Percentiles rank a stretch among this genome's conserved stretches.
phyloP scores from a whole-genome alignment of 176 grass and related monocot genomes.

The Bromus sterilis region DNA sequence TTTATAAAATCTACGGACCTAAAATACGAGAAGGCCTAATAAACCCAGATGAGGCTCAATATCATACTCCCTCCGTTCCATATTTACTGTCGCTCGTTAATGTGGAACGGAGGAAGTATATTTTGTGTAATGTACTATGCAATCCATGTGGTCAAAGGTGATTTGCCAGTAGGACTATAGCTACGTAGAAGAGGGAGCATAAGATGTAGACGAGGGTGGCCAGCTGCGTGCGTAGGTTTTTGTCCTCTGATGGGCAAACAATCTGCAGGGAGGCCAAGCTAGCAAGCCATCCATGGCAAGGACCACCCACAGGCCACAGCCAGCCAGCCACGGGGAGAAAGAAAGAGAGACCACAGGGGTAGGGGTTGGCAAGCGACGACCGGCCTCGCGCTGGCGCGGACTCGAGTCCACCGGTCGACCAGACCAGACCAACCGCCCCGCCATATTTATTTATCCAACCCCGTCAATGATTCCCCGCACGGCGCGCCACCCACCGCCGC shows the following conservation, averaged over 20 bases:
- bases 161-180: background rate
- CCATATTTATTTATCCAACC: background rate
- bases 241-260: constrained; percentile 46
- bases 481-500: too few species aligned
- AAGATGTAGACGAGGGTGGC: background rate
- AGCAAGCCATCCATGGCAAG: constrained; percentile 8
- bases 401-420: constrained; percentile 22
- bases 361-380: constrained; percentile 4
- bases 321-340: background rate
- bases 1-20: too few species aligned
- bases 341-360: background rate
- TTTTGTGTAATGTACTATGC: too few species aligned
- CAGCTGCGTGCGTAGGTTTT: constrained; percentile 33
- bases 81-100: too few species aligned
- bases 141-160: too few species aligned
- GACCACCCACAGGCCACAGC: background rate
- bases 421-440: background rate
- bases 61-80: too few species aligned
- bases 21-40: too few species aligned
- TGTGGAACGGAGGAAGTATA: too few species aligned
- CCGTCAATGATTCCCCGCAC: constrained; percentile 35
- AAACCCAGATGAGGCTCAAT: too few species aligned
- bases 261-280: constrained; percentile 38
- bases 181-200: background rate
- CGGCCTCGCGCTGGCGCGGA: background rate